A percentile compares a stretch with the other conserved stretches of the same genome.
Evolutionary conservation across 2,329 filamentous ascomycete species (phyloP).

Genomic region (Xylaria hypoxylon): DNA sequence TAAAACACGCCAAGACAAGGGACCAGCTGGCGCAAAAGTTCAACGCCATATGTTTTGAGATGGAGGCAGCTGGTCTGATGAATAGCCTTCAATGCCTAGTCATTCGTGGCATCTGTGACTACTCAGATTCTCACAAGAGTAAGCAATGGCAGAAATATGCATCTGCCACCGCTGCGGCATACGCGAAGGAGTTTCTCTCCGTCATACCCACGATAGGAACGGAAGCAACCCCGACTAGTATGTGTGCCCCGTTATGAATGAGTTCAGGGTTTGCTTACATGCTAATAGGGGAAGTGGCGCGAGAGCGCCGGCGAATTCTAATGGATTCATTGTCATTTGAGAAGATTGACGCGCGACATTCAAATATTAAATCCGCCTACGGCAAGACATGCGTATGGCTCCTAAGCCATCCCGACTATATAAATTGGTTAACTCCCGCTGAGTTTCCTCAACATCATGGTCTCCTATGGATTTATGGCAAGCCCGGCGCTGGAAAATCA

Average conservation of each 20-base stretch:
- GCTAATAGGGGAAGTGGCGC: conserved; percentile 13
- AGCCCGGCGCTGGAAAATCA: conserved; percentile 57
- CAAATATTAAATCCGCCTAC: conserved; percentile 53
- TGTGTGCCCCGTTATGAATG: background rate
- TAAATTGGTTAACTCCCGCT: conserved; percentile 48
- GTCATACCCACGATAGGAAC: background rate
- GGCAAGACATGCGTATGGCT: conserved; percentile 46
- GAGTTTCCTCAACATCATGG: conserved; percentile 49
- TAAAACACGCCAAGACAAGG: conserved; percentile 33
- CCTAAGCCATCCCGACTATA: conserved; percentile 56
- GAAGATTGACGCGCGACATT: conserved; percentile 60
- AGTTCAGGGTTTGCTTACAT: conserved; percentile 23
- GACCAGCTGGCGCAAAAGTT: conserved; percentile 24
- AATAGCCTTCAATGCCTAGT: conserved; percentile 30
- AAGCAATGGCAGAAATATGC: conserved; percentile 34
- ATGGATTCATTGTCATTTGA: conserved; percentile 52
- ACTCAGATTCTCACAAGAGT: conserved; percentile 32
- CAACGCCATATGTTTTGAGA: conserved; percentile 29
- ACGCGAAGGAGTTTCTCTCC: too few relatives aligned
- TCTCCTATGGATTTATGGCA: conserved; percentile 58
- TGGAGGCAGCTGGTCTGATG: too few relatives aligned
- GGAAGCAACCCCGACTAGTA: background rate
- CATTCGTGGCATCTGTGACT: conserved; percentile 29
- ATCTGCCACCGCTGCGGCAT: conserved; percentile 28
- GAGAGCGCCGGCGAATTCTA: background rate